Conservation (phyloP, 176 grass and related monocot genomes). For the Triticum turgidum region DNA sequence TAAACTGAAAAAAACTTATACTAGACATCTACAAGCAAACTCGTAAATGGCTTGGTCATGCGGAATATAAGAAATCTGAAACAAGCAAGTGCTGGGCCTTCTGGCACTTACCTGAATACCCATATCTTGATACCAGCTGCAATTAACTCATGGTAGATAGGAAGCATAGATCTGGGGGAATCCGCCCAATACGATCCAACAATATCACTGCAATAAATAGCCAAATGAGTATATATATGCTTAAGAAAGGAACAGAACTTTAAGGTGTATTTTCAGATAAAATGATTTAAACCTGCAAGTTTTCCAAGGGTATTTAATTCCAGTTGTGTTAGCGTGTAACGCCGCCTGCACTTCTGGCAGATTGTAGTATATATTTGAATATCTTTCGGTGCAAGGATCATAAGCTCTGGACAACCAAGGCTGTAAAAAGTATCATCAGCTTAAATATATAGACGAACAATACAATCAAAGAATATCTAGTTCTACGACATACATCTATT, state of each 20-base stretch:
- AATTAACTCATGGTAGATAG: constrained; percentile 89
- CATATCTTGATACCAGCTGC: constrained; percentile 88
- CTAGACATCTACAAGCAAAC: background rate
- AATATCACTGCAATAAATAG: constrained; percentile 54
- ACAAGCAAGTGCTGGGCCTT: background rate
- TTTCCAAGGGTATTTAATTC: constrained; percentile 84
- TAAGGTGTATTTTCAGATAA: constrained; percentile 1
- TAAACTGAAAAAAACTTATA: background rate
- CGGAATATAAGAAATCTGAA: constrained; percentile 24
- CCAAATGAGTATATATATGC: constrained; percentile 23
- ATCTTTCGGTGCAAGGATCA: constrained; percentile 93
- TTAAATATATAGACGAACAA: background rate
- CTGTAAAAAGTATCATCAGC: constrained; percentile 43
- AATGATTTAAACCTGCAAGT: constrained; percentile 72
- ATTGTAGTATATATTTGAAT: constrained; percentile 84
- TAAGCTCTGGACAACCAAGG: constrained; percentile 98
- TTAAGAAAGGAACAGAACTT: background rate
- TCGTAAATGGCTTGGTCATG: background rate
- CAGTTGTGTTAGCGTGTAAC: constrained; percentile 84
- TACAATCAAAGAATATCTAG: background rate
- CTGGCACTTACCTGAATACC: constrained; percentile 75
- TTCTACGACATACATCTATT: constrained; percentile 25
- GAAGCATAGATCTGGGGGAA: constrained; percentile 96
- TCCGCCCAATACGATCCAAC: constrained; percentile 83
- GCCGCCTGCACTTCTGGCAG: constrained; percentile 82